Base-by-base conservation (phyloP, 148 eudicot genomes). In the Suaeda aralocaspica region DNA sequence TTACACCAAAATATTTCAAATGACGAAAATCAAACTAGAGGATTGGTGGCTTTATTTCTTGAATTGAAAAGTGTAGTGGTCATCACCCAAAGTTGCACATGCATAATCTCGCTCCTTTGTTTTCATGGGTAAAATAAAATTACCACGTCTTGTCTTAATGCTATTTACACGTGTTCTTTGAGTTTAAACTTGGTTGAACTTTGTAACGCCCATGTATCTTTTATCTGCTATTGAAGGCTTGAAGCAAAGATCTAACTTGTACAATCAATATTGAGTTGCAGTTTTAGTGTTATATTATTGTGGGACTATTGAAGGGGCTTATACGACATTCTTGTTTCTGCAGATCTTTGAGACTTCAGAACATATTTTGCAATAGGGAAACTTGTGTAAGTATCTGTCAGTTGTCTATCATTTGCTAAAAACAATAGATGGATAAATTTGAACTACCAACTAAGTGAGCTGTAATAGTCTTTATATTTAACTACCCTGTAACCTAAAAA, bases 321-420 rank as follows among this genome's bases (percentile, higher is more conserved):
- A 59, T 50, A 19, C 70, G 16, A 13, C 36, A 30, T 34, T 26
- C 49, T 73, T 26, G 48, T 68, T 72, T 64, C 29, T 81, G 85
- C 92, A 92, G 97, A 79, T 80, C 30, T 58, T 76, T 92, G 88
- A 84, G 87, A 75, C 89, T 92, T 80, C 97, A 81, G 77, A 89
- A 84, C 79, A 90, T 82, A 70, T 80, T 85, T 59, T 89, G 86
- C 68, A 78, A 69, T 73, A 79, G 73, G 62, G 96, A 92, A 84
- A 85, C 78, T 48, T 78, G 82, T 87, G 97, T 92, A 86, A 89
- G 96, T 87, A 71, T 31, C 36, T 48, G 75, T 34, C 61, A 42
- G 28, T 59, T 39, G 33, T 22, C 58, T 18, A n/a, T 60, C 21
- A 19, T 9, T 12, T 29, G 36, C n/a, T 5, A 5, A 57, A 57